Evolutionary conservation across 352 stramenopile species (phyloP).

Genomic region (Elongisporangium undulatum): DNA sequence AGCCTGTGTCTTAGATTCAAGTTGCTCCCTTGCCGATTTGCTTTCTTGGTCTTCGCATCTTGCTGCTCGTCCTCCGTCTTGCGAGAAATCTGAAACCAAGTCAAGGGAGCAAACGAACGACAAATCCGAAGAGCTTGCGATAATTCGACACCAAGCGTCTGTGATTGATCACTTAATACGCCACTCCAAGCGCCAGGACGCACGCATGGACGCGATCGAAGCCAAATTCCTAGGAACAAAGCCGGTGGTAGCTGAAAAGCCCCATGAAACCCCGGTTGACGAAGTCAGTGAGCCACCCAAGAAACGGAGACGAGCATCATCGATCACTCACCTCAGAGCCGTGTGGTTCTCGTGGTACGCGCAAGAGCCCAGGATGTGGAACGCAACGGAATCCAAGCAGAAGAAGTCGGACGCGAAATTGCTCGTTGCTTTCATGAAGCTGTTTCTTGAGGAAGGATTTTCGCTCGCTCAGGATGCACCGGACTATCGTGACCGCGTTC

Average conservation of each 20-base stretch:
- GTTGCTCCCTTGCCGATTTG: no score
- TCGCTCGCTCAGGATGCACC: neutral
- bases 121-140: constrained; percentile 4
- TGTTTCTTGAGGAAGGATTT: constrained; percentile 12
- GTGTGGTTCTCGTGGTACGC: constrained; percentile 15
- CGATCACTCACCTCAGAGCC: constrained; percentile 7
- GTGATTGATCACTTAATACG: constrained; percentile 11
- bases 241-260: neutral
- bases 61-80: no score
- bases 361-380: constrained; percentile 3
- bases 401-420: constrained; percentile 16
- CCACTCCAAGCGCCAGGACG: constrained; percentile 4
- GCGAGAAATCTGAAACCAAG: no score
- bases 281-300: constrained; percentile 5
- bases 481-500: constrained; percentile 9
- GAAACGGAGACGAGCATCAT: constrained; percentile 2
- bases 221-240: constrained; percentile 4
- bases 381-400: constrained; percentile 3
- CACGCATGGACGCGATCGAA: constrained; percentile 10
- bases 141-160: constrained; percentile 11
- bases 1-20: no score
- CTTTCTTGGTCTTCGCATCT: no score
- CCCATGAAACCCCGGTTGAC: neutral
- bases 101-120: neutral
- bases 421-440: constrained; percentile 14